Conservation (phyloP, 169 alveolate species). For the Cryptosporidium ubiquitum region DNA sequence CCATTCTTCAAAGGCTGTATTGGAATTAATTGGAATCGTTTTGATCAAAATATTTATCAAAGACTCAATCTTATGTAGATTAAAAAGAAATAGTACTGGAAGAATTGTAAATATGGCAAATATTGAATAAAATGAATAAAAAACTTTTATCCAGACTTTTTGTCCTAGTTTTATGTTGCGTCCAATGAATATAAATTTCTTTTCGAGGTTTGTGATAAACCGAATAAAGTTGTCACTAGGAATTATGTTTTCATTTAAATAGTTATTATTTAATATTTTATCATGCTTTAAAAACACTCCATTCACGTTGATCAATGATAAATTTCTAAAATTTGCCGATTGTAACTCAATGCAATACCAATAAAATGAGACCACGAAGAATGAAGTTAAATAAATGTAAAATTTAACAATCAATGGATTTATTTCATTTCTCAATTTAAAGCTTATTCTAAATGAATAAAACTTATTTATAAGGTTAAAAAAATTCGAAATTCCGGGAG, state of each 20-base stretch:
- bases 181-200: constrained; percentile 1
- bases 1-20: constrained; percentile 35
- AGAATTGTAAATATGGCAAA: constrained; percentile 1
- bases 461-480: not conserved
- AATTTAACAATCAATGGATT: not conserved
- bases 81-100: constrained; percentile 15
- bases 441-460: not conserved
- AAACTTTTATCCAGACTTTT: not conserved
- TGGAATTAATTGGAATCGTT: not conserved
- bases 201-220: constrained; percentile 17
- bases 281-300: not conserved
- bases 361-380: constrained; percentile 14
- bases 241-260: not conserved
- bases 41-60: not conserved
- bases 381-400: constrained; percentile 8
- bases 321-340: constrained; percentile 17
- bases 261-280: not conserved
- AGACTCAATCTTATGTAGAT: not conserved
- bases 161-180: not conserved
- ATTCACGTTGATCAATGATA: not conserved
- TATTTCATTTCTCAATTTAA: not conserved
- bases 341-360: constrained; percentile 71
- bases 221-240: not conserved
- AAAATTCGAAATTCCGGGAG: constrained; percentile 45
- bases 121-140: constrained; percentile 7